Base-by-base conservation (phyloP, 2,329 filamentous ascomycete genomes). In the Fusarium algeriense region DNA sequence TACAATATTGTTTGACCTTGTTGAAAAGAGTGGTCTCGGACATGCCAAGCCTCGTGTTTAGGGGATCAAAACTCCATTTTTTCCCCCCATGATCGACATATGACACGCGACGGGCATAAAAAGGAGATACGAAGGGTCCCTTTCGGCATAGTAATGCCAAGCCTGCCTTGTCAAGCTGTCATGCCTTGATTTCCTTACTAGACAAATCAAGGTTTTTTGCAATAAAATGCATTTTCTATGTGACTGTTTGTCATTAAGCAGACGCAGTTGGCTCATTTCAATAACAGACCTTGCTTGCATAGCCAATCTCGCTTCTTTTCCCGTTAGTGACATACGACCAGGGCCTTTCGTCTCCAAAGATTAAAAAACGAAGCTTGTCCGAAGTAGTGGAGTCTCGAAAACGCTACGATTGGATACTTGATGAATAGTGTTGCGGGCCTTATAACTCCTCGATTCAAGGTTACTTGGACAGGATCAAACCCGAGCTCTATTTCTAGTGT, bases 201-300 rank as follows among this genome's bases (percentile, higher is more conserved):
- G 60, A 49, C n/a, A 50, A 17, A 67, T 46, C 34, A 45, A 37
- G 41, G 12, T 19, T 53, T 30, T 30, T 41, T 46, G 37, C 30
- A 30, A 41, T 32, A 28, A 32, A 53, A 13, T 23, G 17, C 20
- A 15, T 26, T 30, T 45, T 46, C 32, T 9, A 60, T 46, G 58
- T 34, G 43, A 30, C 49, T 37, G 35, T 40, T 48, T 74, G 71
- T 75, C 73, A 75, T 69, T 38, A 49, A 50, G 26, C 37, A 38
- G 52, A 45, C 49, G 13, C 52, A 62, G 71, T 75, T 75, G 73
- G 73, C 43, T 48, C 43, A 58, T 60, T 52, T 52, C 23, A 43
- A 30, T 55, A 19, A 40, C 20, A 37, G 54, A 65, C 15, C 15
- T 48, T 58, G 56, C 40, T 41, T 64, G 32, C 30, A 37, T 37